A percentile compares a stretch with the other conserved stretches of the same genome.
These are phyloP conservation scores for Botrytis hyacinthi DNA, from an alignment of 2,329 filamentous ascomycete species.

Conservation along the genomic window DNA sequence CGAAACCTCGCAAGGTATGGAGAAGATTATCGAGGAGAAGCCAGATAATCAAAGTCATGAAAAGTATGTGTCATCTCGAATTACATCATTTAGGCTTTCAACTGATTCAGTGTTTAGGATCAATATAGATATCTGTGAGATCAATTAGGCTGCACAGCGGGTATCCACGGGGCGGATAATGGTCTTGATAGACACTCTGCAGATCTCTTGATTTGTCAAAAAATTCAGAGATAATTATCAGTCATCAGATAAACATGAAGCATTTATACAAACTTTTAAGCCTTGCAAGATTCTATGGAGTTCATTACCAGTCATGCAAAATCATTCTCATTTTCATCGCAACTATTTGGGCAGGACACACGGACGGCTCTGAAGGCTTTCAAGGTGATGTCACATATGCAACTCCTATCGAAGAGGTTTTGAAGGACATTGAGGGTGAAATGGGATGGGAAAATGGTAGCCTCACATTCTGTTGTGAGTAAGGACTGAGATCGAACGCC, in stretches of 20 bases:
- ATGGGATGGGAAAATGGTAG: neutral
- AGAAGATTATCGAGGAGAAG: neutral
- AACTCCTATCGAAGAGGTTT: neutral
- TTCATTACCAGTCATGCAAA: neutral
- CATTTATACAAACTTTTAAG: neutral
- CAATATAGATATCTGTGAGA: too few relatives aligned
- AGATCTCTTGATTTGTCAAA: neutral
- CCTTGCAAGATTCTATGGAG: accelerated
- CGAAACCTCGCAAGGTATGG: neutral
- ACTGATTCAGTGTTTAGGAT: neutral
- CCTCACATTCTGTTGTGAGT: neutral
- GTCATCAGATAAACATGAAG: neutral
- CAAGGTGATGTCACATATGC: neutral
- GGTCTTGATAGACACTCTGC: too few relatives aligned
- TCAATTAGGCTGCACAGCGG: too few relatives aligned
- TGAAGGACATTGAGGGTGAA: neutral
- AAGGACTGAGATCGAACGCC: neutral
- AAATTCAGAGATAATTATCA: neutral
- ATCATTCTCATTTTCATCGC: neutral
- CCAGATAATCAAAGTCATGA: neutral
- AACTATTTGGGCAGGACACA: neutral
- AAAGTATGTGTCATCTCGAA: neutral
- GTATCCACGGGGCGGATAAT: too few relatives aligned
- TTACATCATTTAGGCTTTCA: neutral
- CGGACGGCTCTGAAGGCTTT: neutral